Conservation (phyloP, 2,329 filamentous ascomycete species). For the Albophoma yamanashiensis region DNA sequence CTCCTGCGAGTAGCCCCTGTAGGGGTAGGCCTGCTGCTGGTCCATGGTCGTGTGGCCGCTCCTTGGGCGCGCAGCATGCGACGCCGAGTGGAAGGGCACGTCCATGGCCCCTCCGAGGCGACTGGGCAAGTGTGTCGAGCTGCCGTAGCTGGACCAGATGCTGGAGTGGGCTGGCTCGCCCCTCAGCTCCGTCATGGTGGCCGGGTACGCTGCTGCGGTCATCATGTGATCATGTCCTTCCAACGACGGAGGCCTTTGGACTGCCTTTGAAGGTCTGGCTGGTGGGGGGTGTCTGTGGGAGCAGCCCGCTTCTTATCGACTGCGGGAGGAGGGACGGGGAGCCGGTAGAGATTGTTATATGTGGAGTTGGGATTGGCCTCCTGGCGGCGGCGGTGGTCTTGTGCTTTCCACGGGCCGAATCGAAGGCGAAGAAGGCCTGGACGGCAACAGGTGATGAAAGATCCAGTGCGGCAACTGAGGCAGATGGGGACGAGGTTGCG, state of each 20-base stretch:
- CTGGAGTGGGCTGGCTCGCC: slow-evolving; percentile 45
- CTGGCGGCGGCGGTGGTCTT: slow-evolving; percentile 1
- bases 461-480: slow-evolving; percentile 4
- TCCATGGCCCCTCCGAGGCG: slow-evolving; percentile 42
- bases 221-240: slow-evolving; percentile 44
- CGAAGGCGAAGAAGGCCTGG: not conserved
- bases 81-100: slow-evolving; percentile 32
- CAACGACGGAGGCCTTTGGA: slow-evolving; percentile 7
- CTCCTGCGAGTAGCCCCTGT: slow-evolving; percentile 43
- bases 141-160: slow-evolving; percentile 48
- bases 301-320: not conserved
- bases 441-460: not conserved
- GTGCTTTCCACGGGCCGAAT: slow-evolving; percentile 3
- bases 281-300: not conserved
- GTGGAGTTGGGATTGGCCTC: not conserved
- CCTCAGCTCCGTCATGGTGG: slow-evolving; percentile 54
- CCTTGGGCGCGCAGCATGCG: slow-evolving; percentile 33
- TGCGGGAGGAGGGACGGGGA: not conserved
- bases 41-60: slow-evolving; percentile 39
- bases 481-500: slow-evolving; percentile 21
- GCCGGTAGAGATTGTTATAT: not conserved
- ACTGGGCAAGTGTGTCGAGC: slow-evolving; percentile 40
- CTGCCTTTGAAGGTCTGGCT: not conserved
- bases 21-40: slow-evolving; percentile 35
- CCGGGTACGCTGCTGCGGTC: slow-evolving; percentile 49